These are phyloP conservation scores for Staphylotrichum tortipilum DNA, from an alignment of 495 filamentous ascomycete genomes.

Conservation along the genomic window DNA sequence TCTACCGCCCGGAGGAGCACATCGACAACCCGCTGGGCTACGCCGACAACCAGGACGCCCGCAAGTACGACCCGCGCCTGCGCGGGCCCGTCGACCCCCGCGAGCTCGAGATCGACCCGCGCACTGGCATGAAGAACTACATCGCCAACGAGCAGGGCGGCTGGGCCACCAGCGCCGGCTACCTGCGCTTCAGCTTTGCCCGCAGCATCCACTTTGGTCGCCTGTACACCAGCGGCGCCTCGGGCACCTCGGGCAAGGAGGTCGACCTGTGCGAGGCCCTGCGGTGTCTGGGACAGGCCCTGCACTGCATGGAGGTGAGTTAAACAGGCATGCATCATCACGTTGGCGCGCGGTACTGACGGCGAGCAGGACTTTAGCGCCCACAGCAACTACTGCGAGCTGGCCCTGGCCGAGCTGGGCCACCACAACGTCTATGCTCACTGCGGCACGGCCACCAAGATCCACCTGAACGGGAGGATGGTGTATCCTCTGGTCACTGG, in stretches of 20 bases:
- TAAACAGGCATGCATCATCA: too few relatives aligned
- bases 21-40: constrained; percentile 90
- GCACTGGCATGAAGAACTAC: constrained; percentile 98
- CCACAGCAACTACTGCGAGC: constrained; percentile 90
- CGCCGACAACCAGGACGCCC: constrained; percentile 79
- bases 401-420: constrained; percentile 78
- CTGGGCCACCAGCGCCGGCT: constrained; percentile 86
- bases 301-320: constrained; percentile 71
- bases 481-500: constrained; percentile 82
- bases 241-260: constrained; percentile 58
- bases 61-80: constrained; percentile 74
- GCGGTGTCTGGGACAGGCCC: constrained; percentile 73
- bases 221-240: constrained; percentile 66
- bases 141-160: constrained; percentile 81
- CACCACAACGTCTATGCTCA: constrained; percentile 78
- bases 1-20: constrained; percentile 92
- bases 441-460: constrained; percentile 63
- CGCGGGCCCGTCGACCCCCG: constrained; percentile 62
- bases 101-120: constrained; percentile 74
- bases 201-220: constrained; percentile 86
- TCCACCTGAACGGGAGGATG: constrained; percentile 62
- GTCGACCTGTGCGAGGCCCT: constrained; percentile 85
- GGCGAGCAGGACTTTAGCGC: constrained; percentile 68
- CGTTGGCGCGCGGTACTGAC: neutral
- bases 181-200: constrained; percentile 74